Evolutionary conservation across 306 rosid genomes (phyloP).

Genomic region (Pyrus communis): DNA sequence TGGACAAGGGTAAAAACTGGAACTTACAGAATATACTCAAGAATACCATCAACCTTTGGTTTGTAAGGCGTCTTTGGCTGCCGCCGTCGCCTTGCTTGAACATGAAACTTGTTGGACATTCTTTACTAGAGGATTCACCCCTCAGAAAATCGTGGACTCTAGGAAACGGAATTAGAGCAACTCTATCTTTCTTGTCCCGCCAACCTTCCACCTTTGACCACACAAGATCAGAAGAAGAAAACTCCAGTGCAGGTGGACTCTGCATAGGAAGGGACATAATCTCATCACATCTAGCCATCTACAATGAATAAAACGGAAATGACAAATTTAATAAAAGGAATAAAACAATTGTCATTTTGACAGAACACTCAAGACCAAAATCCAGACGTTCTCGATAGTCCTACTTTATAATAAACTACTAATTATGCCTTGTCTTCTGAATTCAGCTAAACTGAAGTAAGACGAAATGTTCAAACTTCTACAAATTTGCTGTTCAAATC

Average conservation of each 20-base stretch:
- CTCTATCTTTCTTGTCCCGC: slow-evolving; percentile 75
- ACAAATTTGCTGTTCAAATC: too few relatives aligned
- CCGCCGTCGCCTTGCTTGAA: slow-evolving; percentile 72
- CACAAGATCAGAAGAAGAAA: slow-evolving; percentile 60
- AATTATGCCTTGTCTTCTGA: background rate
- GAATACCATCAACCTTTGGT: slow-evolving; percentile 86
- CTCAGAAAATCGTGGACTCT: slow-evolving; percentile 86
- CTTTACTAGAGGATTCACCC: slow-evolving; percentile 73
- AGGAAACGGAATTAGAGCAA: slow-evolving; percentile 75
- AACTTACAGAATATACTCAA: slow-evolving; percentile 89
- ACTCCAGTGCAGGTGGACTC: slow-evolving; percentile 74
- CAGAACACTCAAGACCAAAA: background rate
- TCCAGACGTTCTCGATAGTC: background rate
- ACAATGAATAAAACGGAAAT: background rate
- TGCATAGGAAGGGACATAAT: slow-evolving; percentile 89
- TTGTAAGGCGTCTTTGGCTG: slow-evolving; percentile 45
- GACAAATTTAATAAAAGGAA: background rate
- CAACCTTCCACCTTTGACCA: slow-evolving; percentile 97
- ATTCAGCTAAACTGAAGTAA: background rate
- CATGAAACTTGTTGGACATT: slow-evolving; percentile 87
- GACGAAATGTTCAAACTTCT: background rate
- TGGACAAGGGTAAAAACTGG: background rate
- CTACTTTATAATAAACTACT: too few relatives aligned
- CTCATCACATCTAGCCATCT: slow-evolving; percentile 95
- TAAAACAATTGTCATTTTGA: background rate